phyloP scores from a whole-genome alignment of 2,329 filamentous ascomycete genomes.

The Metarhizium guizhouense region DNA sequence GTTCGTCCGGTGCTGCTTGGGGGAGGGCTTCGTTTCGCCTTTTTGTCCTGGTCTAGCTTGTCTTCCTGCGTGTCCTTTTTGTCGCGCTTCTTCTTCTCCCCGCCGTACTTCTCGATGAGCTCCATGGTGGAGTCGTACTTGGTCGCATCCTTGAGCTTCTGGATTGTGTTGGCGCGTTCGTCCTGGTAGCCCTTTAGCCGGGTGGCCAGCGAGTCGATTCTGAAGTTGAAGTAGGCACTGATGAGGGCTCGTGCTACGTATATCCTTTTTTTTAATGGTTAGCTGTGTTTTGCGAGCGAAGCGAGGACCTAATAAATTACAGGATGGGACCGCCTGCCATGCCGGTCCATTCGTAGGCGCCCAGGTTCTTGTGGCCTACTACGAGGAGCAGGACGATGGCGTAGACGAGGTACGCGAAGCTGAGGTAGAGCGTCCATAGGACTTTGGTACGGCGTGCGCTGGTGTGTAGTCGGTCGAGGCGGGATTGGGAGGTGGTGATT shows the following conservation, averaged over 20 bases:
- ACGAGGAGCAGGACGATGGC: conserved; percentile 75
- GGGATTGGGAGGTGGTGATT: conserved; percentile 65
- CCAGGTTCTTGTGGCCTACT: conserved; percentile 74
- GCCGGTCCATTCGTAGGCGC: conserved; percentile 66
- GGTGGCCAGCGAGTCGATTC: conserved; percentile 59
- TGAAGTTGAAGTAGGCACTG: conserved; percentile 69
- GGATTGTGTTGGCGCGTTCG: conserved; percentile 79
- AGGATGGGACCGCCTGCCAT: conserved; percentile 69
- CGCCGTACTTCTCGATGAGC: conserved; percentile 89
- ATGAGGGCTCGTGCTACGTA: conserved; percentile 61
- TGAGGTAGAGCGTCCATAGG: conserved; percentile 82
- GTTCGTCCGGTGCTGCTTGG: conserved; percentile 25
- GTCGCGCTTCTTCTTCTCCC: conserved; percentile 35
- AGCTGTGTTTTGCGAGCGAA: background rate
- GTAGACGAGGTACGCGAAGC: conserved; percentile 84
- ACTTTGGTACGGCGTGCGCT: conserved; percentile 71
- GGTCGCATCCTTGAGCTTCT: conserved; percentile 88
- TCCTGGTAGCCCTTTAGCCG: conserved; percentile 67
- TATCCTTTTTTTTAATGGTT: conserved; percentile 48
- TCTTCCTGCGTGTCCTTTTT: conserved; percentile 7
- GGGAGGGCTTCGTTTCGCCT: conserved; percentile 7
- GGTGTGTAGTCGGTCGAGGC: conserved; percentile 64
- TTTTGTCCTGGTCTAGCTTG: conserved; percentile 2
- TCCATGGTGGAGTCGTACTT: conserved; percentile 94
- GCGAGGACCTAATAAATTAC: conserved; percentile 35